Evolutionary conservation across 768 basidiomycete genomes (phyloP), one percentile per base, ranked within the genome.

Genomic region (Russula dissimulans): DNA sequence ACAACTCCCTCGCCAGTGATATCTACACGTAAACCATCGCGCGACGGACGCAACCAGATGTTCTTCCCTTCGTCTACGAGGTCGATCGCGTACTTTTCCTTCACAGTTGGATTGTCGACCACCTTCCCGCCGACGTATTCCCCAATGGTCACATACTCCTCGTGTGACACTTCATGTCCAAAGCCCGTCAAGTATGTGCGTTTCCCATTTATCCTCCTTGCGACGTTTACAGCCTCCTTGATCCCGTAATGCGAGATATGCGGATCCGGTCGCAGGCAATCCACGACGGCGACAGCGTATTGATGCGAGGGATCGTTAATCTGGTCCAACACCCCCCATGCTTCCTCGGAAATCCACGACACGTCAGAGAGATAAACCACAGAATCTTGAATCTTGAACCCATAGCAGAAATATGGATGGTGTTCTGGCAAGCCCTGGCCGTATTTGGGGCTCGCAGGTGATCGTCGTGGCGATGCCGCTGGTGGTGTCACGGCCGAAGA

Each of bases 191-290:
- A 70, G 68, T 93, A 93, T 15, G 83, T 90, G 65, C 81, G 76
- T 42, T 63, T 65, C 5, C 89, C 84, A 18, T 78, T 75, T 55
- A 93, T 72, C 61, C 78, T 75, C 62, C 83, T 73, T 31, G 85
- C 80, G 2, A 79, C 71, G 10, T 70, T 71, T 3, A 90, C 73
- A 1, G 91, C 78, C 62, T 86, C 79, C 34, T 73, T 75, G n/a
- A 93, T 67, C 4, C 89, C 89, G 67, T 89, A 81, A 70, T 95
- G 93, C 8, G 90, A 92, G n/a, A 77, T 81, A 69, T 91, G 89
- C 3, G 78, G 69, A 7, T 71, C 68, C 3, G 90, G 76, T 54
- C 82, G 78, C 38, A 95, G 75, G 64, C 89, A 89, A 70, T 95
- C 92, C 42, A 93, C 76, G 51, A 93, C 80, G 60, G 88, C 76